A percentile compares a stretch with the other conserved stretches of the same genome.
Conservation (phyloP, 2,329 filamentous ascomycete genomes). For the Acarospora socialis region DNA sequence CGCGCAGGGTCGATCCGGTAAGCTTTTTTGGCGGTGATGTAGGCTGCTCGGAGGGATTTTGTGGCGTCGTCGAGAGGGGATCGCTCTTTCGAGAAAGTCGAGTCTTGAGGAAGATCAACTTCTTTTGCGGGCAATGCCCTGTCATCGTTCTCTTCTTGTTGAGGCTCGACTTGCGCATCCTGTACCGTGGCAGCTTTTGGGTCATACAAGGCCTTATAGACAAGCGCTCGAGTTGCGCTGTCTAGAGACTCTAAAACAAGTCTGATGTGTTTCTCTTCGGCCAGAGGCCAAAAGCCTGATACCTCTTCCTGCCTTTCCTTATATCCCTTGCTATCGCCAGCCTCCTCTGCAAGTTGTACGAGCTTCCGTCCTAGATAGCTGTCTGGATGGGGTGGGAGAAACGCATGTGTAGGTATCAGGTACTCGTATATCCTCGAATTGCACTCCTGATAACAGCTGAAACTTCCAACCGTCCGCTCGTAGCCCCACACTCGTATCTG, state of each 20-base stretch:
- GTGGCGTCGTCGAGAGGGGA: slow-evolving; percentile 49
- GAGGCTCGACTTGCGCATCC: no score
- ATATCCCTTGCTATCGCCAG: slow-evolving; percentile 56
- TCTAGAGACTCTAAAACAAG: slow-evolving; percentile 40
- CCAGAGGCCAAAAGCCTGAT: slow-evolving; percentile 63
- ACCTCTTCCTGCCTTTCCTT: slow-evolving; percentile 61
- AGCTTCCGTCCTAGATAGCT: slow-evolving; percentile 74
- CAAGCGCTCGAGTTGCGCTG: slow-evolving; percentile 26
- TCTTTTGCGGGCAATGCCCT: slow-evolving; percentile 14
- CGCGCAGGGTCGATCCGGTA: slow-evolving; percentile 68
- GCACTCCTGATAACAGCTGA: slow-evolving; percentile 89
- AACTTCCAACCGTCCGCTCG: slow-evolving; percentile 73
- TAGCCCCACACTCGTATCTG: slow-evolving; percentile 96
- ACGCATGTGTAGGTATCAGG: slow-evolving; percentile 80
- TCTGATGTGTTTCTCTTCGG: slow-evolving; percentile 69
- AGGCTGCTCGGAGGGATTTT: slow-evolving; percentile 65
- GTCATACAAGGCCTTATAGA: slow-evolving; percentile 18
- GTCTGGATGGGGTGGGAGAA: slow-evolving; percentile 80
- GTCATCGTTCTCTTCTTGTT: slow-evolving; percentile 4
- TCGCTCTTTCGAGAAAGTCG: slow-evolving; percentile 13
- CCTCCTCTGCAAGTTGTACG: slow-evolving; percentile 61
- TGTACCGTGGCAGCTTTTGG: no score
- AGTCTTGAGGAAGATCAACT: slow-evolving; percentile 11
- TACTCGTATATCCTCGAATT: slow-evolving; percentile 98
- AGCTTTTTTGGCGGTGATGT: slow-evolving; percentile 65